phyloP scores from a whole-genome alignment of 306 rosid species.

The Medicago truncatula region DNA sequence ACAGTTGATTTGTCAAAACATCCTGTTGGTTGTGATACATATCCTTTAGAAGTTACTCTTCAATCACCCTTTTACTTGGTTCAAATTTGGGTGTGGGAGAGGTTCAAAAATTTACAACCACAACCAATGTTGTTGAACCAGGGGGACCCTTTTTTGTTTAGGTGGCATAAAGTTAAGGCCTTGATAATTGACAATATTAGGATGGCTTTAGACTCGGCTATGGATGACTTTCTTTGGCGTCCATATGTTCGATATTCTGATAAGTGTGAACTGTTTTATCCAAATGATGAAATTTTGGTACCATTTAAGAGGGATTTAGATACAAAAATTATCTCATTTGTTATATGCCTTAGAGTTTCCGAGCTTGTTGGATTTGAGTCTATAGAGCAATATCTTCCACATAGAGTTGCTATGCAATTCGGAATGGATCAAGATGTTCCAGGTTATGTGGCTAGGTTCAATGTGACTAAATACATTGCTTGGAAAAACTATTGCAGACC shows the following conservation, averaged over 20 bases:
- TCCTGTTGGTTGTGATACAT: neutral
- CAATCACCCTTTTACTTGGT: slow-evolving; percentile 53
- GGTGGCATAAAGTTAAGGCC: neutral
- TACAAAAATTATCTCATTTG: slow-evolving; percentile 41
- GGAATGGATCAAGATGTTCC: slow-evolving; percentile 68
- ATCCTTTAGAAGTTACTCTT: slow-evolving; percentile 37
- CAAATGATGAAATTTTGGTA: slow-evolving; percentile 42
- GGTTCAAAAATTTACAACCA: slow-evolving; percentile 44
- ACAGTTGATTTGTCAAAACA: neutral
- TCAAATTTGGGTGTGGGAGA: slow-evolving; percentile 65
- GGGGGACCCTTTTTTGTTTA: neutral
- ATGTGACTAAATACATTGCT: neutral
- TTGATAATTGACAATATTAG: neutral
- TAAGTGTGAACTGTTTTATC: slow-evolving; percentile 14
- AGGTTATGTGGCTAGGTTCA: neutral
- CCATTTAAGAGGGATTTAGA: slow-evolving; percentile 29
- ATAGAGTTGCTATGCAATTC: neutral
- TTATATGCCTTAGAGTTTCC: slow-evolving; percentile 45
- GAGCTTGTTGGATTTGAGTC: slow-evolving; percentile 46
- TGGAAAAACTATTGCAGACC: neutral
- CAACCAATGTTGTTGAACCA: neutral
- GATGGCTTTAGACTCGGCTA: neutral
- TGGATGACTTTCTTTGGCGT: neutral
- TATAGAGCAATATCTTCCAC: neutral
- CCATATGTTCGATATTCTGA: neutral